Percentiles rank a stretch among this genome's conserved stretches.
These are phyloP conservation scores for Penicillium sp. DNA, from an alignment of 2,329 filamentous ascomycete genomes.

Conservation along the genomic window DNA sequence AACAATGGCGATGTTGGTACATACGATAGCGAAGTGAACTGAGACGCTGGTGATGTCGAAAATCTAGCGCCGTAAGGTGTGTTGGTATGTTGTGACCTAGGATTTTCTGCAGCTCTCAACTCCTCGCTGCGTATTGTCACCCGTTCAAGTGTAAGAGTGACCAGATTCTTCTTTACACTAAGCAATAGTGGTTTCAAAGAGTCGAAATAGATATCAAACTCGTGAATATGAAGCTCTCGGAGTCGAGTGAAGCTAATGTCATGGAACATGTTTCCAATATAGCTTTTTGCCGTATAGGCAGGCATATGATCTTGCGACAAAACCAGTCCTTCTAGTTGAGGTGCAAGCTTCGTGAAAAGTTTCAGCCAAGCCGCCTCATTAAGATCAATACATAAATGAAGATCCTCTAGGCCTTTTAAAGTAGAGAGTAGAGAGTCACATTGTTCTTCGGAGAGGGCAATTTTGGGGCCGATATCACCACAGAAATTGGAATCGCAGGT, in stretches of 20 bases:
- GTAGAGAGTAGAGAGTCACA: slow-evolving; percentile 3
- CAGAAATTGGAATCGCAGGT: slow-evolving; percentile 10
- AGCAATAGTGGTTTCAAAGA: slow-evolving; percentile 7
- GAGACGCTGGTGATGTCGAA: background rate
- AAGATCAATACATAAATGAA: slow-evolving; percentile 11
- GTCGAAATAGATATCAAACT: slow-evolving; percentile 4
- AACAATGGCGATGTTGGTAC: background rate
- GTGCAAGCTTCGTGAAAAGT: slow-evolving; percentile 4
- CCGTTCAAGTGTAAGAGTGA: slow-evolving; percentile 2
- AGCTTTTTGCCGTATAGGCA: background rate
- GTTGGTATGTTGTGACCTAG: background rate
- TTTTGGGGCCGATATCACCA: slow-evolving; percentile 7
- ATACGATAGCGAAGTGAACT: background rate
- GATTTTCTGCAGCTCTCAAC: background rate
- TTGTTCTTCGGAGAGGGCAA: slow-evolving; percentile 7
- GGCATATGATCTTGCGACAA: slow-evolving; percentile 5
- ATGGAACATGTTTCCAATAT: slow-evolving; percentile 1
- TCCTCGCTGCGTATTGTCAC: background rate
- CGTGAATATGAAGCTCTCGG: slow-evolving; percentile 7
- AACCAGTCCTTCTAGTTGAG: slow-evolving; percentile 6
- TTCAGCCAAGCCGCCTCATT: slow-evolving; percentile 6
- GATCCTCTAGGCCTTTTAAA: slow-evolving; percentile 6
- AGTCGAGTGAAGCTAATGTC: slow-evolving; percentile 6
- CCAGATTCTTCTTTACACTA: slow-evolving; percentile 4
- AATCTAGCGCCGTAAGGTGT: no score